phyloP scores from a whole-genome alignment of 495 filamentous ascomycete species.

The Aspergillus sparsus region DNA sequence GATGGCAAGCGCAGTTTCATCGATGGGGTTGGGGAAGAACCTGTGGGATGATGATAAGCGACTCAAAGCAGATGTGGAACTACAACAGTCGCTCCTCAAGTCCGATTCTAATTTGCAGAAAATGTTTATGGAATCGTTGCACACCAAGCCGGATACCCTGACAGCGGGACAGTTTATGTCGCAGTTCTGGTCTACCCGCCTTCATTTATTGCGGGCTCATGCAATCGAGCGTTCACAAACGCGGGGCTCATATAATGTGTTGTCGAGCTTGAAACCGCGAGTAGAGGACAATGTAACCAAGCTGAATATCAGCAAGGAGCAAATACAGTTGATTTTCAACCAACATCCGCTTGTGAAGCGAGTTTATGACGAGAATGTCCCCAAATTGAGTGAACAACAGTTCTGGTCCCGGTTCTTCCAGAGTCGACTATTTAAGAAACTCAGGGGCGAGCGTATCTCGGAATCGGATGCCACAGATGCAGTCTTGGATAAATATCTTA shows the following conservation, averaged over 20 bases:
- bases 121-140: conserved; percentile 78
- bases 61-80: conserved; percentile 68
- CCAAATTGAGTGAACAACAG: conserved; percentile 71
- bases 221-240: conserved; percentile 85
- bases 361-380: conserved; percentile 92
- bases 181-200: conserved; percentile 90
- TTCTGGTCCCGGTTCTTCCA: conserved; percentile 95
- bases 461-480: conserved; percentile 72
- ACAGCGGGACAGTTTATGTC: conserved; percentile 73
- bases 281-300: conserved; percentile 74
- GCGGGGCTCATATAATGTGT: conserved; percentile 85
- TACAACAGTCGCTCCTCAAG: conserved; percentile 84
- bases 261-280: conserved; percentile 83
- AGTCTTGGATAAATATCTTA: conserved; percentile 81
- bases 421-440: conserved; percentile 83
- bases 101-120: conserved; percentile 68
- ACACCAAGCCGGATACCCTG: conserved; percentile 78
- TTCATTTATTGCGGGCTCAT: conserved; percentile 83
- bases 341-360: conserved; percentile 89
- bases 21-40: conserved; percentile 44
- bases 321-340: conserved; percentile 87
- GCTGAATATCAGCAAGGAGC: conserved; percentile 85
- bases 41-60: conserved; percentile 75
- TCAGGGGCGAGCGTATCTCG: conserved; percentile 82
- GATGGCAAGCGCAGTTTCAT: conserved; percentile 57